These are phyloP conservation scores for Neofusicoccum kwambonambiense DNA, from an alignment of 2,329 filamentous ascomycete genomes.

Conservation along the genomic window DNA sequence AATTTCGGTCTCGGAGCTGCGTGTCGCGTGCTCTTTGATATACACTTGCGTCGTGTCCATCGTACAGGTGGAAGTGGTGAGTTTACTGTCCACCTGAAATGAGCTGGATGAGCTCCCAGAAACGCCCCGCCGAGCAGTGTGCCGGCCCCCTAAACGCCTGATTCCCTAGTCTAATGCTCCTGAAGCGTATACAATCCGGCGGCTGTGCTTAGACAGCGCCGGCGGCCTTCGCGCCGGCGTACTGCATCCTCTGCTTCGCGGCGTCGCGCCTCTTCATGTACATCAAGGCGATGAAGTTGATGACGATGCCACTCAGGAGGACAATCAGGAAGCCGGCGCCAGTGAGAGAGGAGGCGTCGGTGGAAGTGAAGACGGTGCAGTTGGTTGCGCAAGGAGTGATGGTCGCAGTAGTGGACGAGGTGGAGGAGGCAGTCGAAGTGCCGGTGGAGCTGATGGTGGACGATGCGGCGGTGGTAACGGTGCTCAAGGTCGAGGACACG, in stretches of 20 bases:
- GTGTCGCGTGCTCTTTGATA: too few relatives aligned
- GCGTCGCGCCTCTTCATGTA: slow-evolving; percentile 1
- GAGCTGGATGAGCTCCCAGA: too few relatives aligned
- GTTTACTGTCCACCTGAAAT: too few relatives aligned
- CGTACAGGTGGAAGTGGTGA: too few relatives aligned
- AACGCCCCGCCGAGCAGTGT: too few relatives aligned
- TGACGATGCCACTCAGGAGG: neutral
- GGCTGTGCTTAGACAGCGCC: too few relatives aligned
- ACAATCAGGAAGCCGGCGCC: neutral
- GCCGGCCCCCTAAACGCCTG: too few relatives aligned
- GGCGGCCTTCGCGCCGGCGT: neutral
- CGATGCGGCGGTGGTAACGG: neutral
- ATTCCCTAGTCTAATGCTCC: too few relatives aligned
- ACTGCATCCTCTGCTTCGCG: neutral
- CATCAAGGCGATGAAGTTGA: neutral
- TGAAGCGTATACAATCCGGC: too few relatives aligned
- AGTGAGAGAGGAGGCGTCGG: neutral
- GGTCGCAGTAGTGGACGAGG: neutral
- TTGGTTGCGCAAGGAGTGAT: slow-evolving; percentile 9
- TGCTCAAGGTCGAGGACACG: neutral
- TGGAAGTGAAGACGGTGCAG: slow-evolving; percentile 12
- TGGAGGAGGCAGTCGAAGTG: neutral
- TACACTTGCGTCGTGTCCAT: too few relatives aligned
- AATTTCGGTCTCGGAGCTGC: too few relatives aligned
- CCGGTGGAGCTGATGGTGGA: neutral